These are phyloP conservation scores for Zasmidium citrigriseum DNA, from an alignment of 2,329 filamentous ascomycete species.

Conservation along the genomic window DNA sequence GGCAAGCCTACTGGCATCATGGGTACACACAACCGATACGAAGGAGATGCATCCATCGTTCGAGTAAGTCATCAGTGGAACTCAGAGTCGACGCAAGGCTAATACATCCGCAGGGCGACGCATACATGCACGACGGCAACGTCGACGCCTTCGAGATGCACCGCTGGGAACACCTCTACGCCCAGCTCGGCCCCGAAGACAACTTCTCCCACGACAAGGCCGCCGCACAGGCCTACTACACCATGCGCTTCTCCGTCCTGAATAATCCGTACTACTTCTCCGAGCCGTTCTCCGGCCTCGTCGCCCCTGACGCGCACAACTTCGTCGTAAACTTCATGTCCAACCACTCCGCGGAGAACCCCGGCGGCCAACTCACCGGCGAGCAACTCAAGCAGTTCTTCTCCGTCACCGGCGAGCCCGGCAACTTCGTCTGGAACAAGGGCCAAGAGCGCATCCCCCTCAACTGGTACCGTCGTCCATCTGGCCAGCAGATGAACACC, in stretches of 20 bases:
- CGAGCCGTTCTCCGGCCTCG: constrained; percentile 16
- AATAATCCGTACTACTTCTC: constrained; percentile 17
- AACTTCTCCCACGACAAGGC: constrained; percentile 13
- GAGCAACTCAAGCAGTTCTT: constrained; percentile 27
- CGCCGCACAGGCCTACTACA: constrained; percentile 14
- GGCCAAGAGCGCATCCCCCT: constrained; percentile 25
- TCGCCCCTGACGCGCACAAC: constrained; percentile 27
- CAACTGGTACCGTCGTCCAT: constrained; percentile 30
- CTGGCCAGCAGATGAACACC: constrained; percentile 30
- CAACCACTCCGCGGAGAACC: constrained; percentile 26
- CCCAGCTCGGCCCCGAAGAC: constrained; percentile 3
- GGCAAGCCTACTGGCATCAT: constrained; percentile 14
- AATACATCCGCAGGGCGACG: constrained; percentile 6
- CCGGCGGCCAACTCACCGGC: constrained; percentile 21
- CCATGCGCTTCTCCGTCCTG: constrained; percentile 12
- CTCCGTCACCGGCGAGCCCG: constrained; percentile 21
- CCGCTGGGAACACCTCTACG: constrained; percentile 14
- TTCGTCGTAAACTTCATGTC: constrained; percentile 30
- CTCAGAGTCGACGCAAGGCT: neutral
- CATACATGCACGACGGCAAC: constrained; percentile 12
- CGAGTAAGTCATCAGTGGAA: constrained; percentile 5
- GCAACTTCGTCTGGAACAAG: constrained; percentile 17
- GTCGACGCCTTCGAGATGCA: constrained; percentile 16
- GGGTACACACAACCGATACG: constrained; percentile 12
- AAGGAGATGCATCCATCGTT: constrained; percentile 16